Conservation (phyloP, 1,284 basidiomycete genomes). For the Ustilago cynodontis region DNA sequence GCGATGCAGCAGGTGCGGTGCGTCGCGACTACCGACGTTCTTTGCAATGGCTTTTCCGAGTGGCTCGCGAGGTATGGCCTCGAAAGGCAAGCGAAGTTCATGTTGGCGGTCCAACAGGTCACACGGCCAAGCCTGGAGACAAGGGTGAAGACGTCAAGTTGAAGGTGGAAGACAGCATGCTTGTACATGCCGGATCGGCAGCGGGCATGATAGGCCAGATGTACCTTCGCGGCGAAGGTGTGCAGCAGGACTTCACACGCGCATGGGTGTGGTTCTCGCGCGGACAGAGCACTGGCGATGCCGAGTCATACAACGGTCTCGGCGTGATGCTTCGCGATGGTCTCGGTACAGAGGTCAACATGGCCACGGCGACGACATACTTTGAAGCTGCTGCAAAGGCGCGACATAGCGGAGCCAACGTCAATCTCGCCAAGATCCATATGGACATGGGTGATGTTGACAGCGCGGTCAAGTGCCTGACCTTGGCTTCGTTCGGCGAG, state of each 20-base stretch:
- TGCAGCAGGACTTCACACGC: constrained; percentile 79
- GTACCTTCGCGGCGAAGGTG: constrained; percentile 93
- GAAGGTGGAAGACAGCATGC: constrained; percentile 46
- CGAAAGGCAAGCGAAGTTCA: constrained; percentile 49
- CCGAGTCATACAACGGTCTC: constrained; percentile 87
- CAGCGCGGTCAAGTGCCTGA: constrained; percentile 44
- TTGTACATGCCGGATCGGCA: constrained; percentile 48
- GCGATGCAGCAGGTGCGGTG: constrained; percentile 63
- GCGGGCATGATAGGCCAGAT: constrained; percentile 80
- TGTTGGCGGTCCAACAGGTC: constrained; percentile 50
- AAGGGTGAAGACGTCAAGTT: constrained; percentile 53
- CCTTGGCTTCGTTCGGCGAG: constrained; percentile 40
- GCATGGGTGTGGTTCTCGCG: constrained; percentile 96
- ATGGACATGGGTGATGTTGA: constrained; percentile 51
- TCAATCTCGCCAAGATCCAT: constrained; percentile 87
- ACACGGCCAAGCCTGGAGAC: constrained; percentile 44
- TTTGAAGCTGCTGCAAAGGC: constrained; percentile 82
- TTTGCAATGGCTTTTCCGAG: constrained; percentile 45
- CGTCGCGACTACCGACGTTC: constrained; percentile 56
- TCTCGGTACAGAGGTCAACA: constrained; percentile 74
- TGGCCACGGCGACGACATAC: constrained; percentile 76
- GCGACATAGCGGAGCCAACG: constrained; percentile 81
- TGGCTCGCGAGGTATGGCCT: constrained; percentile 64
- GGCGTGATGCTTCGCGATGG: constrained; percentile 94
- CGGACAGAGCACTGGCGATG: constrained; percentile 78